Conservation (phyloP, 257 asterid genomes). For the Henckelia pumila region DNA sequence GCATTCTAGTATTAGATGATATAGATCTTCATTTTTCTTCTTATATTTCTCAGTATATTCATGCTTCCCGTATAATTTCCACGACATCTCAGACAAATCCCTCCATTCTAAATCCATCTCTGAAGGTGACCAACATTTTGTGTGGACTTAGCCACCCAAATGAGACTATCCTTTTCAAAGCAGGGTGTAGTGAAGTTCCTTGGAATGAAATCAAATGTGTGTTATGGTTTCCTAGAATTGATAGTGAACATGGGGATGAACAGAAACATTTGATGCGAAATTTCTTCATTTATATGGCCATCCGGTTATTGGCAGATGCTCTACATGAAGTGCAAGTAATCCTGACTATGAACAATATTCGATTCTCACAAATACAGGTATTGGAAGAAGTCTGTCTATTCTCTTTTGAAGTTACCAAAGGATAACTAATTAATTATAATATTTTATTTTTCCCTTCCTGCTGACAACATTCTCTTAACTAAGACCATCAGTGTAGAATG, state of each 20-base stretch:
- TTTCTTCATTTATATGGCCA: constrained; percentile 65
- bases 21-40: constrained; percentile 60
- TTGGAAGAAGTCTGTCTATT: neutral
- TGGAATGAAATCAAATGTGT: constrained; percentile 70
- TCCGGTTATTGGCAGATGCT: constrained; percentile 65
- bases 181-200: constrained; percentile 37
- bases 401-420: neutral
- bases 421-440: too few species aligned
- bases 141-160: constrained; percentile 69
- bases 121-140: constrained; percentile 43
- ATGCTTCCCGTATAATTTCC: constrained; percentile 55
- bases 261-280: constrained; percentile 39
- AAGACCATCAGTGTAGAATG: too few species aligned
- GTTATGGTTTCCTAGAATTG: constrained; percentile 81
- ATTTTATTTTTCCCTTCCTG: too few species aligned
- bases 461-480: too few species aligned
- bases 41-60: constrained; percentile 38
- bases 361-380: constrained; percentile 87
- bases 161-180: constrained; percentile 54
- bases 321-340: constrained; percentile 52
- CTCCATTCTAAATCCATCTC: constrained; percentile 38
- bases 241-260: constrained; percentile 40
- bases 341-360: constrained; percentile 69
- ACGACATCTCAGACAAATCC: constrained; percentile 51
- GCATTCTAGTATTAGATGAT: constrained; percentile 67